Base-by-base conservation (phyloP, 164 flowering plant genomes). In the Vitis vinifera region DNA sequence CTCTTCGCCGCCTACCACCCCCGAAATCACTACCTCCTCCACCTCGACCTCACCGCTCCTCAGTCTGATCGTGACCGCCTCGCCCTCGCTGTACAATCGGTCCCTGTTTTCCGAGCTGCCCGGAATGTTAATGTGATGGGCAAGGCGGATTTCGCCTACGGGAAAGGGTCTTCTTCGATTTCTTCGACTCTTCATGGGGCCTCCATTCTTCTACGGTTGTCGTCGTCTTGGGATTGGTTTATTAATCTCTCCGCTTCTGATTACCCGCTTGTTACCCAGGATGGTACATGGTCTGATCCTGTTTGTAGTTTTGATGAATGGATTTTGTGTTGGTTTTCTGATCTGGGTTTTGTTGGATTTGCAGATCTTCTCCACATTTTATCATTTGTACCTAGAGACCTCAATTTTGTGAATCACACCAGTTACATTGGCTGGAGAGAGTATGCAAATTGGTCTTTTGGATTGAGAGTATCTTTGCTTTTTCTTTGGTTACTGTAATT, bases 191-290 rank as follows among this genome's bases (percentile, higher is more conserved):
- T 93, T 37, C 98, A 84, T 51, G 97, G 90, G 3, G 99, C 97
- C 13, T 80, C 99, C 9, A 77, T 95, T 23, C 76, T 95, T 19
- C 79, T 95, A 4, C 72, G 87, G 1, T 61, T 86, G 50, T 73
- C 83, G 1, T 12, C 55, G 4, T 70, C 37, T 57, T 95, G 99
- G 99, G 97, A 95, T 77, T 95, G 99, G 99, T 93, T 95, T 62
- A 71, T 95, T 50, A 84, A 80, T 68, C 86, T 95, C 37, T 75
- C 76, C 59, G 94, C 89, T 44, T 70, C 50, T 3, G 94, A 93
- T 79, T 95, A 95, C 74, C 99, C 99, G 4, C 94, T 95, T 63
- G 86, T 93, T 29, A 82, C 97, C 9, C 99, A 95, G 78, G 99
- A 95, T 76, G 99, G 99, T 93, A 82, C 51, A 66, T 44, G 51